Evolutionary conservation across 1,284 basidiomycete species (phyloP).

Genomic region (Coniophora puteana): DNA sequence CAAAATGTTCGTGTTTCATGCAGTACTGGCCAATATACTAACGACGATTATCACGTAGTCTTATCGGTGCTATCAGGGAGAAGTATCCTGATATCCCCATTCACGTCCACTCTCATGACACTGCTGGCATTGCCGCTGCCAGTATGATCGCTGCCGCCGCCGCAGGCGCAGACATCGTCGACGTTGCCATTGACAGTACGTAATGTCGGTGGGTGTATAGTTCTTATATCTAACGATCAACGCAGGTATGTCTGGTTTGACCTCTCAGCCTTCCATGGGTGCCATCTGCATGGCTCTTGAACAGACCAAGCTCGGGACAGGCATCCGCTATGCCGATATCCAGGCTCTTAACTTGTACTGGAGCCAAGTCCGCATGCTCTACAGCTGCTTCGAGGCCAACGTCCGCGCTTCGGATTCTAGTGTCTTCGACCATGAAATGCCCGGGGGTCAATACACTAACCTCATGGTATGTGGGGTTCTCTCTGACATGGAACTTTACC

Average conservation of each 20-base stretch:
- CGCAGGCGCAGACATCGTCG: slow-evolving; percentile 97
- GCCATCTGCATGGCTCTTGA: slow-evolving; percentile 93
- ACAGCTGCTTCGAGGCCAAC: slow-evolving; percentile 98
- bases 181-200: slow-evolving; percentile 97
- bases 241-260: slow-evolving; percentile 94
- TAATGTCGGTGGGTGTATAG: slow-evolving; percentile 7
- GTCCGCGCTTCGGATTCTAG: slow-evolving; percentile 95
- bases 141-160: slow-evolving; percentile 96
- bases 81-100: slow-evolving; percentile 98
- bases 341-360: slow-evolving; percentile 98
- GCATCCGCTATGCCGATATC: slow-evolving; percentile 96
- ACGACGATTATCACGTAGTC: slow-evolving; percentile 38
- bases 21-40: slow-evolving; percentile 5
- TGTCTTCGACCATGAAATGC: slow-evolving; percentile 99
- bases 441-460: slow-evolving; percentile 97
- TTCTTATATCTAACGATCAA: slow-evolving; percentile 8
- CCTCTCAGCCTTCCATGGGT: slow-evolving; percentile 99
- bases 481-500: slow-evolving; percentile 7
- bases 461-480: slow-evolving; percentile 61
- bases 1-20: slow-evolving; percentile 55
- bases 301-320: slow-evolving; percentile 93
- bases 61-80: slow-evolving; percentile 92
- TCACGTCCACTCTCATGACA: slow-evolving; percentile 99
- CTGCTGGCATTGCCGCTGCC: slow-evolving; percentile 95
- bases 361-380: slow-evolving; percentile 95